Base-by-base conservation (phyloP, 163 green algal genomes). In the Scenedesmus sp. region DNA sequence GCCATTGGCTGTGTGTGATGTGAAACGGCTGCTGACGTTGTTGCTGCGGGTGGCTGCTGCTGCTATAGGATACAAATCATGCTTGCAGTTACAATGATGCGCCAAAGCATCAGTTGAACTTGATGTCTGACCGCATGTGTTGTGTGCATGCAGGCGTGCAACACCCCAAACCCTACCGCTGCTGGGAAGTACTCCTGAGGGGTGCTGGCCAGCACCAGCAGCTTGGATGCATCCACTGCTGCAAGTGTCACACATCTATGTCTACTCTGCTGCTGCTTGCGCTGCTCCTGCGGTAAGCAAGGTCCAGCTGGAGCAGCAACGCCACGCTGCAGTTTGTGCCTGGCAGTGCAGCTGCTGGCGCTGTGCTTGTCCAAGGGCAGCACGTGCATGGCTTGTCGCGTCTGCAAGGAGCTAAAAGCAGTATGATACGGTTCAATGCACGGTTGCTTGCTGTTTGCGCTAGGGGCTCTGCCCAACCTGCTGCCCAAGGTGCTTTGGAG, bases 181-280 rank as follows among this genome's bases (percentile, higher is more conserved):
- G 84, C 84, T 82, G 84, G 84, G 56, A 89, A 89, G 62, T 89
- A 89, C 60, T 89, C 57, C 62, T 89, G 34, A 3, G 60, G 60
- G 7, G 86, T 90, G 86, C 86, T 84, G 67, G 86, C 52, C 5
- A 70, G 18, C 26, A 90, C 52, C 8, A 90, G 26, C 9, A 90
- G 67, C 54, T 84, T n/a, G 1, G 66, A 84, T 16, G 67, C 46
- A 23, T 90, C 86, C 7, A 83, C 46, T 84, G 46, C 54, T 67
- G 86, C 67, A 57, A 18, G 20, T 73, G 54, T 26, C 6, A 57
- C 2, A 6, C 13, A 1, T 85, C 8, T 56, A 2, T 46, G 4
- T 46, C 7, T 67, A 18, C 6, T 20, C 2, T 82, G 5, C 66
- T 4, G 9, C 64, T 82, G 62, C 62, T 15, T 10, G 10, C 57